phyloP scores from a whole-genome alignment of 2,329 filamentous ascomycete genomes.

The Nigrograna mackinnonii region DNA sequence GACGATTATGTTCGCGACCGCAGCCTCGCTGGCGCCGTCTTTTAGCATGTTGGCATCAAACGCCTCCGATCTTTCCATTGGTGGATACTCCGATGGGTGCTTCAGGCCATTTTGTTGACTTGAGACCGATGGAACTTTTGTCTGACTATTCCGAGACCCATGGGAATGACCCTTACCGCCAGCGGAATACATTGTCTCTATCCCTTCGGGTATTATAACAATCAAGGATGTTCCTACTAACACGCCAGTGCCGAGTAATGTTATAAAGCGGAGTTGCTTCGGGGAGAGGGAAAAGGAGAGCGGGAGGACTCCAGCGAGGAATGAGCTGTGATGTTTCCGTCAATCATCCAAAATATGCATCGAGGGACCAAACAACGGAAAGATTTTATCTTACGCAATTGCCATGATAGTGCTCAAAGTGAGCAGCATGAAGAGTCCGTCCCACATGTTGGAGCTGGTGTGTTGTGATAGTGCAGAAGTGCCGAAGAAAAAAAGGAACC shows the following conservation, averaged over 20 bases:
- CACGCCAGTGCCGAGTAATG: constrained; percentile 90
- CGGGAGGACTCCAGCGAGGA: constrained; percentile 88
- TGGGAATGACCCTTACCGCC: constrained; percentile 26
- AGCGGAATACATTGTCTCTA: constrained; percentile 81
- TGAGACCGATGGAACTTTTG: constrained; percentile 26
- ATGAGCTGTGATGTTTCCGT: constrained; percentile 72
- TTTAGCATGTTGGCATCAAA: constrained; percentile 15
- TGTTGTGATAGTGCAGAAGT: constrained; percentile 10
- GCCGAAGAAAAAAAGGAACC: constrained; percentile 17
- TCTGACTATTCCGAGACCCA: constrained; percentile 16
- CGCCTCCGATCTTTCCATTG: constrained; percentile 21
- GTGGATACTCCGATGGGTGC: constrained; percentile 21
- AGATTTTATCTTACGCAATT: constrained; percentile 62
- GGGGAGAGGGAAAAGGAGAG: constrained; percentile 86
- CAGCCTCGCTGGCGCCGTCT: constrained; percentile 22
- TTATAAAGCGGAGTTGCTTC: constrained; percentile 85
- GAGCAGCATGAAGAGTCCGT: constrained; percentile 68
- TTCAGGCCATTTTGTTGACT: constrained; percentile 30
- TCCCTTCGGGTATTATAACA: constrained; percentile 95
- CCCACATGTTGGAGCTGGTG: constrained; percentile 51
- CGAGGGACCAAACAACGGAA: neutral
- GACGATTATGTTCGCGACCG: constrained; percentile 19
- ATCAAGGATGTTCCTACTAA: constrained; percentile 94
- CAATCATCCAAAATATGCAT: too few species aligned
- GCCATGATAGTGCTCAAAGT: constrained; percentile 68